Conservation (phyloP, 1,284 basidiomycete genomes). For the Moesziomyces globuligerus region DNA sequence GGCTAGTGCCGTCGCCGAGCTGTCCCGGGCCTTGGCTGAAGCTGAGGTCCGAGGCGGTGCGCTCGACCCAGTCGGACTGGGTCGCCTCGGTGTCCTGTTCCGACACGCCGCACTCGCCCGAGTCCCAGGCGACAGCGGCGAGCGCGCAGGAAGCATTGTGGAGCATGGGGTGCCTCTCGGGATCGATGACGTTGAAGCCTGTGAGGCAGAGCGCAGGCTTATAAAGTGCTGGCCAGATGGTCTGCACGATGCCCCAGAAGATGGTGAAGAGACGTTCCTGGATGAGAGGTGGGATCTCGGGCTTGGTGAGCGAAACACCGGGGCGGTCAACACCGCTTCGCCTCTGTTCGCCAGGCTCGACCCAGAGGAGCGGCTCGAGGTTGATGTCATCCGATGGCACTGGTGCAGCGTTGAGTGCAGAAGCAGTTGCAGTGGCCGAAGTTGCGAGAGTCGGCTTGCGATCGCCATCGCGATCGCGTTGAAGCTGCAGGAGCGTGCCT, state of each 20-base stretch:
- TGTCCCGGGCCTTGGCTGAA: slow-evolving; percentile 25
- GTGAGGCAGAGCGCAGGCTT: slow-evolving; percentile 31
- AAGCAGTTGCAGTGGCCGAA: not conserved
- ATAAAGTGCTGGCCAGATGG: slow-evolving; percentile 53
- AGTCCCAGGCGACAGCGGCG: slow-evolving; percentile 47
- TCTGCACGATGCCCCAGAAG: slow-evolving; percentile 45
- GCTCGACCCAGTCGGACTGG: slow-evolving; percentile 42
- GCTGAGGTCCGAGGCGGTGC: slow-evolving; percentile 33
- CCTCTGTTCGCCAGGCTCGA: slow-evolving; percentile 27
- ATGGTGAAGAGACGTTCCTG: slow-evolving; percentile 48
- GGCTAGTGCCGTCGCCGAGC: slow-evolving; percentile 22
- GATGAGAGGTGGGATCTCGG: slow-evolving; percentile 41
- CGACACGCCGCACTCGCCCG: slow-evolving; percentile 31
- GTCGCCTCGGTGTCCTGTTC: slow-evolving; percentile 41
- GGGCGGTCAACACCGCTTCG: slow-evolving; percentile 24
- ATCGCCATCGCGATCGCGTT: slow-evolving; percentile 20
- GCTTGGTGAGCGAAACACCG: slow-evolving; percentile 37
- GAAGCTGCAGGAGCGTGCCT: slow-evolving; percentile 27
- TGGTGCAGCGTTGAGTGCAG: not conserved
- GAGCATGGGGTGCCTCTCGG: slow-evolving; percentile 49
- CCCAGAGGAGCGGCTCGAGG: slow-evolving; percentile 43
- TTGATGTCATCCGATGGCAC: slow-evolving; percentile 28
- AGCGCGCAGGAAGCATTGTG: slow-evolving; percentile 51
- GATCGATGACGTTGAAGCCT: slow-evolving; percentile 37
- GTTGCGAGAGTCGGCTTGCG: not conserved